Conservation (phyloP, 2,329 filamentous ascomycete species). For the Xylariaceae sp. region DNA sequence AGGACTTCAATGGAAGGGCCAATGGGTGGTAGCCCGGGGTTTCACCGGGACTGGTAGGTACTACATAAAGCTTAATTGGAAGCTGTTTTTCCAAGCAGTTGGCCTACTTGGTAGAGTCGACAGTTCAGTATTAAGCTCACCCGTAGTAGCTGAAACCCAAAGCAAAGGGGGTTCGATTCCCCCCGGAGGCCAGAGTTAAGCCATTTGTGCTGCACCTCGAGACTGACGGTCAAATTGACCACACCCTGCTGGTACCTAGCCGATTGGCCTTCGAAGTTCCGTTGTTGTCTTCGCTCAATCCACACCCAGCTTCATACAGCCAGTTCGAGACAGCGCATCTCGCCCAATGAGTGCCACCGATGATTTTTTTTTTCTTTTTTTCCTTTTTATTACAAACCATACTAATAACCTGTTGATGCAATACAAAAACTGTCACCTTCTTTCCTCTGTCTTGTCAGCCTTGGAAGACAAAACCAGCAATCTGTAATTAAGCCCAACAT, state of each 20-base stretch:
- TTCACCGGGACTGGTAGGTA: not conserved
- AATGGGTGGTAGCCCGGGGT: not conserved
- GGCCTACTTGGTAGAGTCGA: not conserved
- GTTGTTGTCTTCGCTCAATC: no score
- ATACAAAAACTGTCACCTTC: not conserved
- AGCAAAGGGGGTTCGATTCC: not conserved
- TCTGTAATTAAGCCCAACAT: no score
- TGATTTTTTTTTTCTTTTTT: not conserved
- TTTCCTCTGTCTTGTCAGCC: not conserved
- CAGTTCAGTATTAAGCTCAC: not conserved
- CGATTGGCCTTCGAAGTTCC: not conserved
- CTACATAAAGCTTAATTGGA: not conserved
- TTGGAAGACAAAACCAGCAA: constrained; percentile 1
- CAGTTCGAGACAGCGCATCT: no score
- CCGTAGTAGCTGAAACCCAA: not conserved
- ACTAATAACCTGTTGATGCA: not conserved
- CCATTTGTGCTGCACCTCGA: not conserved
- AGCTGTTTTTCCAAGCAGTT: not conserved
- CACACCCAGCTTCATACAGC: no score
- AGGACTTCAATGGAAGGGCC: not conserved
- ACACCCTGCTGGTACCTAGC: not conserved
- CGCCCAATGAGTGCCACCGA: not conserved
- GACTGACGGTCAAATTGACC: not conserved
- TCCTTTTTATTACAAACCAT: not conserved
- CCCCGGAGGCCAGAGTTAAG: not conserved